These are phyloP conservation scores for Alloteropsis semialata DNA, from an alignment of 176 grass and related monocot genomes.

Conservation along the genomic window DNA sequence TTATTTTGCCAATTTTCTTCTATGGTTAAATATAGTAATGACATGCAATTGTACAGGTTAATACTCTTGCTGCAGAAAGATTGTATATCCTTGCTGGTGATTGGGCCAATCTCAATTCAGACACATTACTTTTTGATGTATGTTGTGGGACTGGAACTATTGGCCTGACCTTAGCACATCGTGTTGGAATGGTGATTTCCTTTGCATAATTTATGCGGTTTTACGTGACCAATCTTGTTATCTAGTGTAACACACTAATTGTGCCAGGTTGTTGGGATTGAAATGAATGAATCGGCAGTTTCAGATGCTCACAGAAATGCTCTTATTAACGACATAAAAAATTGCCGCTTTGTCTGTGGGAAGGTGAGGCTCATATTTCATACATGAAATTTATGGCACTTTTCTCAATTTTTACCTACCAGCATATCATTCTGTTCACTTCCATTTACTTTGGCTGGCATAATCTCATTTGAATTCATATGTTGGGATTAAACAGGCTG, in stretches of 20 bases:
- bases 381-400: background rate
- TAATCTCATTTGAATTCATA: conserved; percentile 31
- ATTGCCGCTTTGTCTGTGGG: conserved; percentile 79
- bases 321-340: conserved; percentile 71
- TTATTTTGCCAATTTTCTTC: conserved; percentile 14
- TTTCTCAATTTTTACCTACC: background rate
- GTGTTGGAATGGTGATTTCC: conserved; percentile 80
- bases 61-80: conserved; percentile 93
- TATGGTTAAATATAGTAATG: conserved; percentile 27
- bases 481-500: conserved; percentile 57
- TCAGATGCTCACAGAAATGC: conserved; percentile 88
- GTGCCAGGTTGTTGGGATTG: conserved; percentile 90
- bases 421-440: background rate
- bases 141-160: conserved; percentile 99
- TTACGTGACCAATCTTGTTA: conserved; percentile 24
- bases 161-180: conserved; percentile 84
- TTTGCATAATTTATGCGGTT: conserved; percentile 4
- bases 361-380: conserved; percentile 55
- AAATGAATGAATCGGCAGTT: conserved; percentile 98
- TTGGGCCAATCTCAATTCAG: conserved; percentile 90
- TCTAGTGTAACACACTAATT: conserved; percentile 19
- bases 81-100: conserved; percentile 86
- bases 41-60: conserved; percentile 65
- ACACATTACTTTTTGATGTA: conserved; percentile 94
- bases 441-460: background rate